These are phyloP conservation scores for Neopestalotiopsis rosae DNA, from an alignment of 2,329 filamentous ascomycete species.

Conservation along the genomic window DNA sequence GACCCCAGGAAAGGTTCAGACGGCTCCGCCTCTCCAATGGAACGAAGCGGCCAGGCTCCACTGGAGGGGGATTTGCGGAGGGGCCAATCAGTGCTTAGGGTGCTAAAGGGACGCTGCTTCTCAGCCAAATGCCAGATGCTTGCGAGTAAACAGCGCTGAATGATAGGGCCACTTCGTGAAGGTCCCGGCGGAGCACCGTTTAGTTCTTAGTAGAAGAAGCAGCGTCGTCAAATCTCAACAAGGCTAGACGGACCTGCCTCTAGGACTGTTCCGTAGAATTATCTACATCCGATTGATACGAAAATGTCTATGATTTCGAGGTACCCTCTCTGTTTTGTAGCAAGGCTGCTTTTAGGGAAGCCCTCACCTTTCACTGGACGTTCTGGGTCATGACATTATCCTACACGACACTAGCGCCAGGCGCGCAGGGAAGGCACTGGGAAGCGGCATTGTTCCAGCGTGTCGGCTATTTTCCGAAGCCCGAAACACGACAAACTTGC, in stretches of 20 bases:
- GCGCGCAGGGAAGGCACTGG: not conserved
- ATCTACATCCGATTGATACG: not conserved
- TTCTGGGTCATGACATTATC: not conserved
- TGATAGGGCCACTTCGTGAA: slow-evolving; percentile 14
- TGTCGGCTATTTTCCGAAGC: slow-evolving; percentile 8
- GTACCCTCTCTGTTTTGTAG: not conserved
- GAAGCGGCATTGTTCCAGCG: slow-evolving; percentile 7
- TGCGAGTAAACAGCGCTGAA: not conserved
- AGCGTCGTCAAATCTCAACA: not conserved
- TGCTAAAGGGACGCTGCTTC: not conserved
- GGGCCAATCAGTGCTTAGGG: slow-evolving; percentile 21
- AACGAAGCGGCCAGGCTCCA: slow-evolving; percentile 15
- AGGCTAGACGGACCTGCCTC: slow-evolving; percentile 6
- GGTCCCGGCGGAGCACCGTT: not conserved
- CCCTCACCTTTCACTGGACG: not conserved
- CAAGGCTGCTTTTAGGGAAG: not conserved
- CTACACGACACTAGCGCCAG: not conserved
- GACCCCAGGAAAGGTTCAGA: slow-evolving; percentile 14
- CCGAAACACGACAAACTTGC: not conserved
- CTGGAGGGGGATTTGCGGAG: slow-evolving; percentile 20
- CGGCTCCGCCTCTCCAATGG: slow-evolving; percentile 19
- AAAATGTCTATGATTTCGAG: too few relatives aligned
- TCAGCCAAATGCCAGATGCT: not conserved
- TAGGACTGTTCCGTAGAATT: not conserved
- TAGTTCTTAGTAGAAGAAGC: not conserved